These are phyloP conservation scores for Mycosphaerella arachidis DNA, from an alignment of 2,329 filamentous ascomycete genomes.

Conservation along the genomic window DNA sequence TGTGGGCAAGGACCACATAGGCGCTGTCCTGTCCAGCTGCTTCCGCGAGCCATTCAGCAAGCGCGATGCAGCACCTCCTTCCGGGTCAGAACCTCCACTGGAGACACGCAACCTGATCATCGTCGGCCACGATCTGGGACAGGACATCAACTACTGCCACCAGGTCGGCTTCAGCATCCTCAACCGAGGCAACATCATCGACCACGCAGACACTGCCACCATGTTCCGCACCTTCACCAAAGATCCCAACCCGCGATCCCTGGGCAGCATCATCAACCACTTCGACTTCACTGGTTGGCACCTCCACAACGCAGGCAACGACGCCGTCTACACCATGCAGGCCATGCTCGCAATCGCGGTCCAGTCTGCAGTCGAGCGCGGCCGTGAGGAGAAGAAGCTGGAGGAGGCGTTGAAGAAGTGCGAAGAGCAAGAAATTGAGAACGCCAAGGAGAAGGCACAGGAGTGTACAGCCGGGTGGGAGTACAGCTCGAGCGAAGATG, in stretches of 20 bases:
- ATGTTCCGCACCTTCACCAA: conserved; percentile 63
- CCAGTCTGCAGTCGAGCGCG: conserved; percentile 34
- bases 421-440: conserved; percentile 27
- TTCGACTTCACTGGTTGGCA: conserved; percentile 59
- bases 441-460: conserved; percentile 37
- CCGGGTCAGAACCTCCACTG: background rate
- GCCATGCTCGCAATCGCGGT: conserved; percentile 63
- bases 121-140: conserved; percentile 67
- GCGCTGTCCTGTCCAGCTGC: conserved; percentile 47
- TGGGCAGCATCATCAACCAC: conserved; percentile 59
- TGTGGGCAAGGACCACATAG: conserved; percentile 45
- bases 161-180: conserved; percentile 60
- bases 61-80: background rate
- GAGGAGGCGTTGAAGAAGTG: conserved; percentile 27
- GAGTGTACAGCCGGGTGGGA: conserved; percentile 39
- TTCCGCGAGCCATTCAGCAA: conserved; percentile 55
- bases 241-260: conserved; percentile 47
- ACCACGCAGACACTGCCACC: conserved; percentile 59
- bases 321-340: conserved; percentile 35
- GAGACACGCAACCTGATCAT: conserved; percentile 62
- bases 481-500: conserved; percentile 35
- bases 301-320: conserved; percentile 37
- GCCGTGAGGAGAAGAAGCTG: conserved; percentile 25
- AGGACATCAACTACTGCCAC: conserved; percentile 66
- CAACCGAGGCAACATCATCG: conserved; percentile 50